Conservation (phyloP, 164 flowering plant species). For the Magnolia sinica region DNA sequence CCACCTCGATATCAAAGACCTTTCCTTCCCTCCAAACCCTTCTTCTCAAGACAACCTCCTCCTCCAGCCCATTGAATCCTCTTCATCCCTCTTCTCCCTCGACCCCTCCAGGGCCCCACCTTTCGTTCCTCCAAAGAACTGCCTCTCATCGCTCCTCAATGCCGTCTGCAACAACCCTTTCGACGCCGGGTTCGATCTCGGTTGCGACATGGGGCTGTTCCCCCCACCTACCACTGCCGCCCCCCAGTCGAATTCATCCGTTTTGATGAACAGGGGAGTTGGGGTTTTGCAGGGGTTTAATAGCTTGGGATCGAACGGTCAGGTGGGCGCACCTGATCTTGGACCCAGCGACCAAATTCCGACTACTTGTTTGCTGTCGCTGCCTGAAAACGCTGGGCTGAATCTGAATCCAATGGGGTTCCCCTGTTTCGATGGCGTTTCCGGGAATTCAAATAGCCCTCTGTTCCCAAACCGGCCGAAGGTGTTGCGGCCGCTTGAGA, state of each 20-base stretch:
- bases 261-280: conserved; percentile 34
- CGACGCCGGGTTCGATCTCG: conserved; percentile 54
- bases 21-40: conserved; percentile 39
- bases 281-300: conserved; percentile 34
- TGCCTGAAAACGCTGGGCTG: conserved; percentile 28
- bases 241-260: conserved; percentile 12
- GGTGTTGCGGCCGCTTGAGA: conserved; percentile 51
- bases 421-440: conserved; percentile 36
- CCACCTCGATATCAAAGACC: conserved; percentile 34
- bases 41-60: conserved; percentile 31
- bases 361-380: conserved; percentile 29
- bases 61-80: conserved; percentile 50
- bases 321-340: conserved; percentile 37
- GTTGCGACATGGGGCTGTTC: conserved; percentile 44
- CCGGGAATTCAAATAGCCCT: conserved; percentile 21
- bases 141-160: conserved; percentile 43
- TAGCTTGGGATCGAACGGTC: conserved; percentile 35
- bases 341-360: conserved; percentile 31
- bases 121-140: conserved; percentile 40
- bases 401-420: conserved; percentile 1
- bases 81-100: conserved; percentile 56
- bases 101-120: conserved; percentile 42
- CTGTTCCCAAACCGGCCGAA: conserved; percentile 43
- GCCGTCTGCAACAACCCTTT: conserved; percentile 41
- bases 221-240: conserved; percentile 2